Conservation (phyloP, 1,139 yeast species). For the Meyerozyma elateridarum region DNA sequence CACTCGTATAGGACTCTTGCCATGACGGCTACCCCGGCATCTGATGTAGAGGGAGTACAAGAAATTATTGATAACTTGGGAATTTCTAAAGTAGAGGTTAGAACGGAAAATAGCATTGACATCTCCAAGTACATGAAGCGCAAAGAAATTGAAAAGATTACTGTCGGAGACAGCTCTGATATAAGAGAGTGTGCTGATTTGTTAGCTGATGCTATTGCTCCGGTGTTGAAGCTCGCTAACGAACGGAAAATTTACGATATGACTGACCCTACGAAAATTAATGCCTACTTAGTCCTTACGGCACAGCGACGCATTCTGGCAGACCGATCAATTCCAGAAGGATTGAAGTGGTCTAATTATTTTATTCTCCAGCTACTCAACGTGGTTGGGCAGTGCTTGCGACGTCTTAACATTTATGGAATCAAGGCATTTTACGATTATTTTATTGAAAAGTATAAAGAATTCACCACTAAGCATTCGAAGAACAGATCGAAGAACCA, state of each 20-base stretch:
- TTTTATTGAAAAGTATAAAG: constrained; percentile 53
- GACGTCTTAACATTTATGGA: constrained; percentile 77
- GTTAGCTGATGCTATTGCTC: constrained; percentile 51
- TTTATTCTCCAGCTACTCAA: constrained; percentile 59
- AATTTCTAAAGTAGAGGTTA: constrained; percentile 74
- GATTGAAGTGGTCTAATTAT: constrained; percentile 66
- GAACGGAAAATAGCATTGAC: constrained; percentile 83
- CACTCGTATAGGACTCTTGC: constrained; percentile 73
- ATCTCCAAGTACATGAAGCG: constrained; percentile 72
- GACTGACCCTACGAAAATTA: constrained; percentile 61
- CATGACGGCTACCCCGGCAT: constrained; percentile 92
- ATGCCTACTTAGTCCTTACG: constrained; percentile 69
- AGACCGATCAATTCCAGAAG: constrained; percentile 56
- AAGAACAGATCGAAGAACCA: constrained; percentile 52
- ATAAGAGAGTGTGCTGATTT: constrained; percentile 47
- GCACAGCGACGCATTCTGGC: constrained; percentile 54
- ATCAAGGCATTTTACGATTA: constrained; percentile 68
- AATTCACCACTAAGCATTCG: constrained; percentile 54
- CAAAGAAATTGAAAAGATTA: constrained; percentile 58
- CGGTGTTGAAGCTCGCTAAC: constrained; percentile 61
- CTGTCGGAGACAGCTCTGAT: constrained; percentile 49
- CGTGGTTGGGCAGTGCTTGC: constrained; percentile 69
- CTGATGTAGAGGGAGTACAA: constrained; percentile 85
- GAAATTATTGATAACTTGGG: constrained; percentile 67
- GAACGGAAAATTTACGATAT: constrained; percentile 58